Conservation (phyloP, 805 yeast species). For the Middelhovenomyces tepae region DNA sequence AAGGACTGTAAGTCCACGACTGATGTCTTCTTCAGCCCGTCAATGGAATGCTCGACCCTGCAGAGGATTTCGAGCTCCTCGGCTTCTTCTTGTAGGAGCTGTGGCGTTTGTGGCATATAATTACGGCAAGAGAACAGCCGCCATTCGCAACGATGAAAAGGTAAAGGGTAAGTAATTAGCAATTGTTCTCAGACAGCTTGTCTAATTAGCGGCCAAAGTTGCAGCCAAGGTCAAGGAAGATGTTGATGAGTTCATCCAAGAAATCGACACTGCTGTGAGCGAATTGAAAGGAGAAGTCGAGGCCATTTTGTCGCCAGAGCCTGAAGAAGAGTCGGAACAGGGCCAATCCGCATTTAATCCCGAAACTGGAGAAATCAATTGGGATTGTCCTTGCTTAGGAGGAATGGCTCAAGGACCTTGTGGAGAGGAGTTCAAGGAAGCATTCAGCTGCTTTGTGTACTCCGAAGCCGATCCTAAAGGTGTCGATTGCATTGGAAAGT, state of each 20-base stretch:
- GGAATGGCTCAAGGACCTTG: conserved; percentile 99
- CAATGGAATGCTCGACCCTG: too few species aligned
- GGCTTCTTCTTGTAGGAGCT: too few species aligned
- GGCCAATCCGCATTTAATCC: conserved; percentile 77
- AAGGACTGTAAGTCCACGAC: too few species aligned
- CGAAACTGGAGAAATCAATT: conserved; percentile 96
- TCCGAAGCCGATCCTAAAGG: conserved; percentile 96
- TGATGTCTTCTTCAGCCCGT: too few species aligned
- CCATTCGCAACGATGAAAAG: too few species aligned
- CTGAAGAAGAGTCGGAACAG: conserved; percentile 13
- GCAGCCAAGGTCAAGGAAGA: too few species aligned
- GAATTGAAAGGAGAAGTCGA: background rate
- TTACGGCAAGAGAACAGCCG: too few species aligned
- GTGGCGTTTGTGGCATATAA: too few species aligned
- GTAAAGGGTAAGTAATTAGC: too few species aligned
- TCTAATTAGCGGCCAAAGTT: too few species aligned
- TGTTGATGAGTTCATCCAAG: background rate
- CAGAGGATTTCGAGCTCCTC: too few species aligned
- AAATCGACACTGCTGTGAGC: conserved; percentile 1
- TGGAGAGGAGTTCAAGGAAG: conserved; percentile 90
- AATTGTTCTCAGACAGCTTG: too few species aligned
- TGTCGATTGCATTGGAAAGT: conserved; percentile 84
- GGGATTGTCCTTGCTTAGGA: conserved; percentile 99
- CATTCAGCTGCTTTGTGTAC: conserved; percentile 90
- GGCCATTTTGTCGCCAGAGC: conserved; percentile 1